These are phyloP conservation scores for Pichia sp. DNA, from an alignment of 1,139 yeast genomes.

Conservation along the genomic window DNA sequence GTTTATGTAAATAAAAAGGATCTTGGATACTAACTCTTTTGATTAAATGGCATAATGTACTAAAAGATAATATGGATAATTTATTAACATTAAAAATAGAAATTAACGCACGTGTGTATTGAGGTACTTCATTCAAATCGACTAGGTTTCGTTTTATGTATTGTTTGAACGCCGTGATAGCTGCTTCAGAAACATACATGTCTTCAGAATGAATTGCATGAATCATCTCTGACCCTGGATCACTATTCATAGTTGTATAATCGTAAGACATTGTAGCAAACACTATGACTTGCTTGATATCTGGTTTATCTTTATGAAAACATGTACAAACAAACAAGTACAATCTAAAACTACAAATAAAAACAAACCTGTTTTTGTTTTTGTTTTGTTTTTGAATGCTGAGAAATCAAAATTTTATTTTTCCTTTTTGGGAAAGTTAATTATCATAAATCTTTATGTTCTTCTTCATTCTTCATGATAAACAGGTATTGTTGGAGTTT, in stretches of 20 bases:
- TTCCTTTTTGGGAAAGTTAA: background rate
- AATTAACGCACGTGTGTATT: slow-evolving; percentile 53
- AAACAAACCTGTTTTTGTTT: background rate
- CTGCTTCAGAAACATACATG: background rate
- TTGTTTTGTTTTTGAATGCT: too few relatives aligned
- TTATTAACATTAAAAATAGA: slow-evolving; percentile 36
- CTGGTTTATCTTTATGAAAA: too few relatives aligned
- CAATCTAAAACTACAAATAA: background rate
- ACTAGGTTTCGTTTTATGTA: slow-evolving; percentile 61
- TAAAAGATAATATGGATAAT: slow-evolving; percentile 43
- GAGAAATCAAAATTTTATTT: background rate
- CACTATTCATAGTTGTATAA: background rate
- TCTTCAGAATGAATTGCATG: slow-evolving; percentile 3
- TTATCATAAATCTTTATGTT: too few relatives aligned
- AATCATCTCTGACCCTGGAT: slow-evolving; percentile 7
- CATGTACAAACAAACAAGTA: background rate
- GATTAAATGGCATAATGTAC: slow-evolving; percentile 66
- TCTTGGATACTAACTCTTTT: slow-evolving; percentile 75
- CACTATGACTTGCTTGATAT: too few relatives aligned
- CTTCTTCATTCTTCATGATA: slow-evolving; percentile 28
- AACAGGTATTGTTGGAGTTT: slow-evolving; percentile 50
- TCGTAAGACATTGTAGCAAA: background rate
- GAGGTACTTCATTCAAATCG: slow-evolving; percentile 44
- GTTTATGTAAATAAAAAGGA: slow-evolving; percentile 43
- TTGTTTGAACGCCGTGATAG: slow-evolving; percentile 13